Evolutionary conservation across 345 rosid genomes (phyloP).

Genomic region (Rhodomyrtus tomentosa): DNA sequence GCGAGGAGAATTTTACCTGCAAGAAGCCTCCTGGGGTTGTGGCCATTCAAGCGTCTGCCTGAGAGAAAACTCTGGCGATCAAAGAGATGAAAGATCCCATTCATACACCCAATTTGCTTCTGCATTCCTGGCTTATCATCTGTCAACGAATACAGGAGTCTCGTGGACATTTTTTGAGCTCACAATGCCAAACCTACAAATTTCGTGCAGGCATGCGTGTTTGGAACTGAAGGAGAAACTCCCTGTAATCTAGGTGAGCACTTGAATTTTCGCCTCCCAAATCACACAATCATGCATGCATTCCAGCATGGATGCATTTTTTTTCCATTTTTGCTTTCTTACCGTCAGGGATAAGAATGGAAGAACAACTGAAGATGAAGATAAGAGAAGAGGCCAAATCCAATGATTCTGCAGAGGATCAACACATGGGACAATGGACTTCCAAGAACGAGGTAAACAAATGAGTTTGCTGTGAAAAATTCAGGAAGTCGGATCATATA

Average conservation of each 20-base stretch:
- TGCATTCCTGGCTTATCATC: conserved; percentile 67
- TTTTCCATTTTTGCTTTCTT: background rate
- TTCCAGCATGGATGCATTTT: background rate
- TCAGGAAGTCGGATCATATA: background rate
- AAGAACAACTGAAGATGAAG: background rate
- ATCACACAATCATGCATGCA: background rate
- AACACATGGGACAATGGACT: background rate
- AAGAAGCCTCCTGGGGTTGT: conserved; percentile 30
- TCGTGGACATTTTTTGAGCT: conserved; percentile 44
- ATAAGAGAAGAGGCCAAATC: background rate
- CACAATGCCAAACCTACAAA: background rate
- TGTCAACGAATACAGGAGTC: conserved; percentile 40
- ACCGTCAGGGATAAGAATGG: background rate
- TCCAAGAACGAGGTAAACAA: background rate
- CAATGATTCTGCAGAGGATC: background rate
- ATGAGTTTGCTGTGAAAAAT: background rate
- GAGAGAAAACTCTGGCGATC: conserved; percentile 54
- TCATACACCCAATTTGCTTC: conserved; percentile 86
- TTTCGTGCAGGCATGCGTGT: background rate
- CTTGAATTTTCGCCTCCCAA: background rate
- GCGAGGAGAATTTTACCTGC: conserved; percentile 29
- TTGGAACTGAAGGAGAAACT: background rate
- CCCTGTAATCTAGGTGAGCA: background rate
- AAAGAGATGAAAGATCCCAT: conserved; percentile 74
- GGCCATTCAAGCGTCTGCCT: conserved; percentile 26